Conservation (phyloP, 345 rosid genomes). For the Eucalyptus grandis region DNA sequence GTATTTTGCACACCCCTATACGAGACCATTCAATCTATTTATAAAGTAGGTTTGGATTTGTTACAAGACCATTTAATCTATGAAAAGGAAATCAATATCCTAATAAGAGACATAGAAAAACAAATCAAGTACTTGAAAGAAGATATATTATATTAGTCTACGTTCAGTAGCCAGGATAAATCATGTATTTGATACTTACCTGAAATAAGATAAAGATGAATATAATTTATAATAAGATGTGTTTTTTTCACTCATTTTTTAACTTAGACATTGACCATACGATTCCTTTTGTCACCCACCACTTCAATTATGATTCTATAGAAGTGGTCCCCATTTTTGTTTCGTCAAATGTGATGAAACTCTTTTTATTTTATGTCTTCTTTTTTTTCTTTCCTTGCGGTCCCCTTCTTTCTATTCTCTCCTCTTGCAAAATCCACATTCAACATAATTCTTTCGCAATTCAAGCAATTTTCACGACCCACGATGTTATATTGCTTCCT, state of each 20-base stretch:
- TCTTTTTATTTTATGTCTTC: not conserved
- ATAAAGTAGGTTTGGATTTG: too few species aligned
- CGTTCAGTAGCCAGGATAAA: not conserved
- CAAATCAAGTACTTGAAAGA: not conserved
- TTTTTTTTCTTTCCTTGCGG: not conserved
- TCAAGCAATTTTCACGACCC: not conserved
- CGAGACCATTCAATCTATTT: not conserved
- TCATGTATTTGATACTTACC: not conserved
- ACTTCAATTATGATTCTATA: not conserved
- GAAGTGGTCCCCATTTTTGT: not conserved
- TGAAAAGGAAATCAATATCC: not conserved
- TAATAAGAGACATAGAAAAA: not conserved
- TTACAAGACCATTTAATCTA: not conserved
- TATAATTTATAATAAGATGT: not conserved
- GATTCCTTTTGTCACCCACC: not conserved
- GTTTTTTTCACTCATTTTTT: not conserved
- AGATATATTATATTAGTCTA: not conserved
- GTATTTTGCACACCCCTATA: too few species aligned
- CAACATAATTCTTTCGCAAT: not conserved
- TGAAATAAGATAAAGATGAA: not conserved
- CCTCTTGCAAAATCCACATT: not conserved
- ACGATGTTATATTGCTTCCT: not conserved
- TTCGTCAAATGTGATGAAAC: not conserved
- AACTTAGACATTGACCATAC: not conserved
- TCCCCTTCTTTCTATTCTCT: not conserved